These are phyloP conservation scores for Arctium lappa DNA, from an alignment of 129 eudicot genomes.

Conservation along the genomic window DNA sequence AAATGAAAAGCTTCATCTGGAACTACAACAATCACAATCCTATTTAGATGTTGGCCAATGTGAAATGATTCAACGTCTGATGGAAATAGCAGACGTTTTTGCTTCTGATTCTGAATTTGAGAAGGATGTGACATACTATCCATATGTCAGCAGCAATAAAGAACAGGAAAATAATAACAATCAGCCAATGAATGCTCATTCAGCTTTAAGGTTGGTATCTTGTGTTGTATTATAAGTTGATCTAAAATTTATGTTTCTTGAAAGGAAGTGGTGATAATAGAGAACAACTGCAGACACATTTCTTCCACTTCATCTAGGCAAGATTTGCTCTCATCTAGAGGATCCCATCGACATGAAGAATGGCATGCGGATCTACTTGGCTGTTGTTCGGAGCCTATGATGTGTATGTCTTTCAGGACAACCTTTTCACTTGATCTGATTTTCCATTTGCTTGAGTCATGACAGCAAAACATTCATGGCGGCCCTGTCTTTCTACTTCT, in stretches of 20 bases:
- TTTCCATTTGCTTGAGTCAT: background rate
- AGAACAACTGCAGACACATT: slow-evolving; percentile 42
- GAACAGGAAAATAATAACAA: slow-evolving; percentile 32
- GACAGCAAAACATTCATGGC: too few species aligned
- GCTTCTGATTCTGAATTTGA: slow-evolving; percentile 39
- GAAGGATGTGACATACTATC: slow-evolving; percentile 32
- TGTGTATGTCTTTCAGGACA: slow-evolving; percentile 66
- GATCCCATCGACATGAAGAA: slow-evolving; percentile 46
- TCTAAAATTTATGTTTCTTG: background rate
- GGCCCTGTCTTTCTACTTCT: too few species aligned
- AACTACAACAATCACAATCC: slow-evolving; percentile 77
- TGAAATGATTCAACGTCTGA: slow-evolving; percentile 71
- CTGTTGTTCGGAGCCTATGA: slow-evolving; percentile 82
- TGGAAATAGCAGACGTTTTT: slow-evolving; percentile 65
- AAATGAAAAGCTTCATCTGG: slow-evolving; percentile 73
- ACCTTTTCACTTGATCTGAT: slow-evolving; percentile 3
- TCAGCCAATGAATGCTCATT: slow-evolving; percentile 28
- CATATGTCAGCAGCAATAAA: slow-evolving; percentile 30
- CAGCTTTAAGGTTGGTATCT: slow-evolving; percentile 52
- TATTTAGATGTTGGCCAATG: slow-evolving; percentile 64
- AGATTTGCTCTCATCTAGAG: slow-evolving; percentile 45
- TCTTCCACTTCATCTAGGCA: slow-evolving; percentile 42
- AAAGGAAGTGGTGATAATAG: background rate
- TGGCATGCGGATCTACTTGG: slow-evolving; percentile 86
- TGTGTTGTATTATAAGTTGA: background rate